Conservation (phyloP, 2,329 filamentous ascomycete genomes). For the Hypocreales sp. region DNA sequence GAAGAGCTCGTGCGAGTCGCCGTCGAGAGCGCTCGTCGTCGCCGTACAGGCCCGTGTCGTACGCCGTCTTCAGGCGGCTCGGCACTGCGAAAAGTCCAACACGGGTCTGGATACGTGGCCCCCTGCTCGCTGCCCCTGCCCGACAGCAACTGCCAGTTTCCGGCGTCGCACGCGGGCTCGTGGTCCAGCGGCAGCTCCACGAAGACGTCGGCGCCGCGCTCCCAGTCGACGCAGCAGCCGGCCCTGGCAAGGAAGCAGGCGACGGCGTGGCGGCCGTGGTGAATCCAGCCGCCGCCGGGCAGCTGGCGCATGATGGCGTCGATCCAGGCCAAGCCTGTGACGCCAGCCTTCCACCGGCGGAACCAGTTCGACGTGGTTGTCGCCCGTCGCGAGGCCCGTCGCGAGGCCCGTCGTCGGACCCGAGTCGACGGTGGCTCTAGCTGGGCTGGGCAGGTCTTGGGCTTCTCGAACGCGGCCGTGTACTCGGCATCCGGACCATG, state of each 20-base stretch:
- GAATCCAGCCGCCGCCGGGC: conserved; percentile 59
- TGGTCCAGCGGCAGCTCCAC: conserved; percentile 64
- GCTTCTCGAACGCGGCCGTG: conserved; percentile 61
- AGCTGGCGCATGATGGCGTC: conserved; percentile 69
- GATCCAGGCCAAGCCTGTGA: conserved; percentile 67
- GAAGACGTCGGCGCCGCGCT: conserved; percentile 64
- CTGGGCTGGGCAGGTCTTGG: conserved; percentile 57
- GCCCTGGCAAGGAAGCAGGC: conserved; percentile 70
- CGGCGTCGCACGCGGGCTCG: conserved; percentile 56
- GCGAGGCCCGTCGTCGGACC: conserved; percentile 34
- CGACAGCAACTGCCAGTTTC: conserved; percentile 67
- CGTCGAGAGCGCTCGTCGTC: conserved; percentile 46
- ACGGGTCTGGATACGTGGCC: conserved; percentile 57
- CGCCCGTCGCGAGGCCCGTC: conserved; percentile 34
- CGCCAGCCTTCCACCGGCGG: conserved; percentile 50
- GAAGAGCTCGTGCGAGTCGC: conserved; percentile 35
- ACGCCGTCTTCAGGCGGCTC: conserved; percentile 56
- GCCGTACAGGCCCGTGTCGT: conserved; percentile 47
- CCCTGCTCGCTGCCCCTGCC: conserved; percentile 22
- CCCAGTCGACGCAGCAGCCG: conserved; percentile 67
- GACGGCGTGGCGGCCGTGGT: conserved; percentile 65
- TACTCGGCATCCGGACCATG: conserved; percentile 49
- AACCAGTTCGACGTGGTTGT: conserved; percentile 56
- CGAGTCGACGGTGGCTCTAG: conserved; percentile 62
- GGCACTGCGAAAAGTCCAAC: conserved; percentile 55